Evolutionary conservation across 306 rosid genomes (phyloP), one percentile per base, ranked within the genome.

Genomic region (Spatholobus suberectus): DNA sequence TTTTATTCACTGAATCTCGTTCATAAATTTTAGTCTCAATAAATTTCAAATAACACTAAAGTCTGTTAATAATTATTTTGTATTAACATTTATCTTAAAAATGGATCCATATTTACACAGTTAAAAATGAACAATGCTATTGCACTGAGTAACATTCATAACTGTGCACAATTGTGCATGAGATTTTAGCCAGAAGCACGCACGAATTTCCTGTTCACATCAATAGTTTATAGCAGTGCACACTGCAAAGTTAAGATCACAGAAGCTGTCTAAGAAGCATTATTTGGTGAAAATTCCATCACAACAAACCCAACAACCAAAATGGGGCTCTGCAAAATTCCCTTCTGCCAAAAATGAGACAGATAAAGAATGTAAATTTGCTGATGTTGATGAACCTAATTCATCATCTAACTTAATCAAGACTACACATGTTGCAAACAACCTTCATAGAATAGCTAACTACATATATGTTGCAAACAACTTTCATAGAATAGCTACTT

Each of bases 331-430:
- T 8, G 76, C 5, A 38, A 52, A 58, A 69, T 47, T 24, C 67
- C 38, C 52, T 43, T 67, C 17, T 18, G 72, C 35, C 18, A 67
- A 40, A 66, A 43, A 20, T 32, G 12, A 63, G 69, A 15, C 73
- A 76, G 13, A 8, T 59, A 61, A 75, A 58, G 74, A 75, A 43
- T 67, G 58, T 27, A 59, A 8, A 58, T 34, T 74, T 54, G 35
- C 23, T 61, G 1, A 46, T 13, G 18, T 70, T 52, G 74, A 83
- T 77, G 79, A 49, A 59, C 69, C 3, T 4, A 6, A 26, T 24
- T 70, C 75, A 72, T 77, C 77, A 78, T 40, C 69, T 69, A 76
- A 75, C 51, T 81, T 66, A 76, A 75, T 41, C 61, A 71, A 68
- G 14, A 57, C 34, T n/a, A 26, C 27, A 61, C 26, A 67, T 4